Percentiles rank a stretch among this genome's conserved stretches.
Conservation (phyloP, 768 basidiomycete species). For the Mycena olivaceomarginata region DNA sequence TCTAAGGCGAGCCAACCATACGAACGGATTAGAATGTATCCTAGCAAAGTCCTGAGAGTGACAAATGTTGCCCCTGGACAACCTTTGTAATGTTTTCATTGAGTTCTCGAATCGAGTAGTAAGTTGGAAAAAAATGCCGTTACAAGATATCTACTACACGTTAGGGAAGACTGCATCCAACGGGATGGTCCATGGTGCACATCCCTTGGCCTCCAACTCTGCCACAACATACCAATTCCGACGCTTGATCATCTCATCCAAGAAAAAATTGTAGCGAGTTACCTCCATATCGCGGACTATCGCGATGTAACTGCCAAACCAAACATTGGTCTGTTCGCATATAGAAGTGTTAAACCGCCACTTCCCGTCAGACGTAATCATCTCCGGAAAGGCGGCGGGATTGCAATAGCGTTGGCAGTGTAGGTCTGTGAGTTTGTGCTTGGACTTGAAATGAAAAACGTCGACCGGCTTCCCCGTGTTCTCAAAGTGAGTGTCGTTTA, state of each 20-base stretch:
- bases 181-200: neutral
- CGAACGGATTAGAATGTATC: too few species aligned
- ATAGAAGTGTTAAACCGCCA: conserved; percentile 2
- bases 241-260: neutral
- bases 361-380: neutral
- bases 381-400: conserved; percentile 17
- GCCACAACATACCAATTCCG: neutral
- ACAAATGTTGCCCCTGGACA: too few species aligned
- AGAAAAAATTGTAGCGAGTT: neutral
- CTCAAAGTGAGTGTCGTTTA: conserved; percentile 34
- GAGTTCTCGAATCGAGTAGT: too few species aligned
- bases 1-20: too few species aligned
- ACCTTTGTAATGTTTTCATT: too few species aligned
- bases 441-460: conserved; percentile 17
- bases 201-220: neutral
- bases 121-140: too few species aligned
- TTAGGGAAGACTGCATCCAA: neutral
- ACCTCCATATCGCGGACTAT: neutral
- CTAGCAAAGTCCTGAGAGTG: too few species aligned
- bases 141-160: too few species aligned
- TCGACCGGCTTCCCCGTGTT: conserved; percentile 39
- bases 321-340: conserved; percentile 4
- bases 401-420: conserved; percentile 41
- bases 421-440: conserved; percentile 41
- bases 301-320: neutral